Evolutionary conservation across 352 stramenopile genomes (phyloP), one percentile per base, ranked within the genome.

Genomic region (Globisporangium camurandrum): DNA sequence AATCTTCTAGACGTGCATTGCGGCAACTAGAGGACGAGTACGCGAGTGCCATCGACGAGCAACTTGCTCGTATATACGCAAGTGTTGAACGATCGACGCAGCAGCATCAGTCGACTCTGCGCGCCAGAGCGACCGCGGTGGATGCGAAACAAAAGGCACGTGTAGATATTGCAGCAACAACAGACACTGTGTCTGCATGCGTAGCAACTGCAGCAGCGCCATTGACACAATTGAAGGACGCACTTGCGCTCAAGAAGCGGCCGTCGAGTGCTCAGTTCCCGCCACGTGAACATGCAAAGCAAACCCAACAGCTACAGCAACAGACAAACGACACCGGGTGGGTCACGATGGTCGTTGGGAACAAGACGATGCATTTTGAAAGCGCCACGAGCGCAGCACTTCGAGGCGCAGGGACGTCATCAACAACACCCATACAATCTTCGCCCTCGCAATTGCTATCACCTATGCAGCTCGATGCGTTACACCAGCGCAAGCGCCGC

Each of bases 301-400:
- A 12, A 22, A 2, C 16, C 5, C 34, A 4, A 46, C 57, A 4
- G 51, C n/a, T n/a, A n/a, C n/a, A n/a, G n/a, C n/a, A n/a, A n/a
- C n/a, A n/a, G n/a, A n/a, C n/a, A n/a, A n/a, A 46, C 28, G 45
- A 43, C 33, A 56, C 53, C 17, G 57, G 58, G 3, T 73, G 68
- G 65, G 57, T 75, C 27, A 71, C 58, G n/a, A 73, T 75, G 54
- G 62, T 46, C 11, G 66, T 61, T 31, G 59, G 48, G 24, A 55
- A 62, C 16, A 78, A 78, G 34, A 41, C 58, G 19, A 43, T 78
- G 4, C 68, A 75, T 41, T 75, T 75, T 22, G 65, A 75, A 51
- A 71, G 57, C 17, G 22, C 57, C 1, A 24, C 38, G 0, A 46
- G 61, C 9, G 12, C 33, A 1, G 44, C 47, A 4, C 34, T 39